Percentiles rank a stretch among this genome's conserved stretches.
These are phyloP conservation scores for Sphenostylis stenocarpa DNA, from an alignment of 306 rosid species.

Conservation along the genomic window DNA sequence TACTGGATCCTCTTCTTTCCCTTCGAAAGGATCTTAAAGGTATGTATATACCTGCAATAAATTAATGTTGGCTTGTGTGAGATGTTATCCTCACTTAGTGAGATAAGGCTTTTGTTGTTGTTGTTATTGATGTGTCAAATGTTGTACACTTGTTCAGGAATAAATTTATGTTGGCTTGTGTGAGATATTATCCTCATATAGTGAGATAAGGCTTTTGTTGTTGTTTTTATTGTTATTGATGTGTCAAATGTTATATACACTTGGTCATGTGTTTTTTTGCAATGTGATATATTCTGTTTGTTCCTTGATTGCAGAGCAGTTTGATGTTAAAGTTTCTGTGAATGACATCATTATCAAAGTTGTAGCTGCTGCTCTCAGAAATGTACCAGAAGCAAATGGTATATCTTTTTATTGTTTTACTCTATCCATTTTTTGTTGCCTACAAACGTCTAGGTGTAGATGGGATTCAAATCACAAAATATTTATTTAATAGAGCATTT, in stretches of 20 bases:
- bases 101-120: not conserved
- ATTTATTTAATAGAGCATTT: not conserved
- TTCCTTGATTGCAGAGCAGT: constrained; percentile 66
- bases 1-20: constrained; percentile 87
- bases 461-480: not conserved
- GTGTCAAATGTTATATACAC: too few relatives aligned
- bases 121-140: constrained; percentile 1
- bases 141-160: constrained; percentile 17
- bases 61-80: not conserved
- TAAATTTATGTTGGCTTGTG: constrained; percentile 10
- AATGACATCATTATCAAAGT: constrained; percentile 96
- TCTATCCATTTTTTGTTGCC: constrained; percentile 15
- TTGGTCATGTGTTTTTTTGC: too few relatives aligned
- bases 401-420: constrained; percentile 33
- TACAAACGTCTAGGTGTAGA: not conserved
- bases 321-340: constrained; percentile 92
- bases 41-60: constrained; percentile 36
- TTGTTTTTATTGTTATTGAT: too few relatives aligned
- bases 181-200: too few relatives aligned
- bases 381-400: constrained; percentile 94
- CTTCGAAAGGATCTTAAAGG: constrained; percentile 93
- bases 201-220: too few relatives aligned
- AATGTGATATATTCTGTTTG: constrained; percentile 25
- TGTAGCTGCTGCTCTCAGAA: constrained; percentile 87
- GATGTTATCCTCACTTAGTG: constrained; percentile 19